Percentiles rank a stretch among this genome's conserved stretches.
Evolutionary conservation across 2,329 filamentous ascomycete species (phyloP).

Genomic region (Paraphoma sp.): DNA sequence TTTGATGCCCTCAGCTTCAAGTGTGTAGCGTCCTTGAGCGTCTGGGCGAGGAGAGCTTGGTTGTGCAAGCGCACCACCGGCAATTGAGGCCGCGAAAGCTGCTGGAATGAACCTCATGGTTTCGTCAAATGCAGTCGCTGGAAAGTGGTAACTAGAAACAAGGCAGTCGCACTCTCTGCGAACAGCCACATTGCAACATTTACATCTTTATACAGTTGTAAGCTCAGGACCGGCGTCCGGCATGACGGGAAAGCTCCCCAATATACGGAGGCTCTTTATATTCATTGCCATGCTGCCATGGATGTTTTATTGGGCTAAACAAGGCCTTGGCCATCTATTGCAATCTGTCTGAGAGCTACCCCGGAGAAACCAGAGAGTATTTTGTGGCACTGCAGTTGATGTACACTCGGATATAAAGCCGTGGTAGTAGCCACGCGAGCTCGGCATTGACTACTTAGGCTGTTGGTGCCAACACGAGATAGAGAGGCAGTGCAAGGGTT

Average conservation of each 20-base stretch:
- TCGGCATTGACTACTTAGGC: background rate
- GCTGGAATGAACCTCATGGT: constrained; percentile 30
- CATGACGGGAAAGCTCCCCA: constrained; percentile 7
- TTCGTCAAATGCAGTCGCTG: background rate
- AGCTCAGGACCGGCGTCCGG: background rate
- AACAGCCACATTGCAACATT: background rate
- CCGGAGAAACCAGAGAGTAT: constrained; percentile 5
- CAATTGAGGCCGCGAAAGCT: constrained; percentile 24
- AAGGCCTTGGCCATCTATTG: constrained; percentile 26
- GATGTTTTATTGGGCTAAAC: constrained; percentile 16
- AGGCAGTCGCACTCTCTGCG: background rate
- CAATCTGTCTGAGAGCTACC: constrained; percentile 24
- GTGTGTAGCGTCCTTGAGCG: constrained; percentile 35
- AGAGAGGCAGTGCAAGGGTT: background rate
- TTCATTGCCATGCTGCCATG: constrained; percentile 12
- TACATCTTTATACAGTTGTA: constrained; percentile 14
- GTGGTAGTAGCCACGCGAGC: constrained; percentile 2
- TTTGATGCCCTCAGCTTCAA: constrained; percentile 38
- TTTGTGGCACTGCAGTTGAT: background rate
- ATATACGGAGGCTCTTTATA: constrained; percentile 15
- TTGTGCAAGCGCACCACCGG: constrained; percentile 12
- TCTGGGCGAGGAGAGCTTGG: constrained; percentile 28
- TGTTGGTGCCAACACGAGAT: background rate
- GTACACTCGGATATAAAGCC: background rate
- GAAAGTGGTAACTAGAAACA: constrained; percentile 1